Conservation (phyloP, 495 filamentous ascomycete genomes). For the Lasiosphaeria hispida region DNA sequence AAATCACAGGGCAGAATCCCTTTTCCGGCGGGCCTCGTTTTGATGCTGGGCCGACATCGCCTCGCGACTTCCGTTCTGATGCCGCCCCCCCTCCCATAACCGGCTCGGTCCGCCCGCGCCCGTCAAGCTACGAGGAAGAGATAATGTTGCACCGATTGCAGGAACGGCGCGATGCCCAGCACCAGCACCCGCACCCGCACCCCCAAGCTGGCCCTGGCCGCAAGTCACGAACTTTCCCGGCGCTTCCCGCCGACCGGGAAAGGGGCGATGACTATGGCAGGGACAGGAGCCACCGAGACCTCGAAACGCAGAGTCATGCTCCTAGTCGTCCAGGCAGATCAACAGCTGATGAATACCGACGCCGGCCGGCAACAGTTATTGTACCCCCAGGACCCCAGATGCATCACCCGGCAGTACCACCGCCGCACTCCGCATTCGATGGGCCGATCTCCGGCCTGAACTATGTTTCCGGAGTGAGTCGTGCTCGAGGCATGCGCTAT, state of each 20-base stretch:
- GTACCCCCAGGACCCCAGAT: constrained; percentile 34
- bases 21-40: constrained; percentile 16
- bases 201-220: constrained; percentile 37
- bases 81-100: constrained; percentile 14
- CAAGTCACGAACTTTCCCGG: constrained; percentile 46
- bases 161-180: constrained; percentile 55
- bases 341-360: constrained; percentile 47
- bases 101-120: constrained; percentile 31
- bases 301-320: constrained; percentile 28
- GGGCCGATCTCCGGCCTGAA: constrained; percentile 32
- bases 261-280: constrained; percentile 25
- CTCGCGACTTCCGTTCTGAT: constrained; percentile 28
- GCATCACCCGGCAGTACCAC: constrained; percentile 24
- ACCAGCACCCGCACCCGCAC: neutral
- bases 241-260: constrained; percentile 35
- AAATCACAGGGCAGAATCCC: constrained; percentile 21
- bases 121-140: constrained; percentile 53
- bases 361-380: constrained; percentile 39
- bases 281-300: constrained; percentile 17
- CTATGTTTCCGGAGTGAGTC: constrained; percentile 36
- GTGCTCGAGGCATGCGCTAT: constrained; percentile 33
- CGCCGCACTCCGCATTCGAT: constrained; percentile 35
- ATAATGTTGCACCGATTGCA: constrained; percentile 49
- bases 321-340: constrained; percentile 26
- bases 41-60: constrained; percentile 24